Percentiles rank a stretch among this genome's conserved stretches.
Evolutionary conservation across 2,329 filamentous ascomycete genomes (phyloP).

Genomic region (Hymenoscyphus fraxineus): DNA sequence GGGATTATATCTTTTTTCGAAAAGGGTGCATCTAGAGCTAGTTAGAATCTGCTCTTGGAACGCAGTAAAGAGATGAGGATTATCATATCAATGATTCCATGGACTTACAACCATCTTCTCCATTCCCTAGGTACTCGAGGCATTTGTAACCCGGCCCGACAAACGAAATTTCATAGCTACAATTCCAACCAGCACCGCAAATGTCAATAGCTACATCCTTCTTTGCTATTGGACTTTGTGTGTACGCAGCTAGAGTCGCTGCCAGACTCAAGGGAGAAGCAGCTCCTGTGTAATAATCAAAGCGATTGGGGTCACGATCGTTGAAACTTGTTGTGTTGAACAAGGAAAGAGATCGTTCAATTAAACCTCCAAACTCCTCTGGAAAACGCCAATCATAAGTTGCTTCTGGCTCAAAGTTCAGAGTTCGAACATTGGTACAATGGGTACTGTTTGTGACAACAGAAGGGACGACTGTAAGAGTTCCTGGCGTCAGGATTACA

Average conservation of each 20-base stretch:
- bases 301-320: not conserved
- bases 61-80: not conserved
- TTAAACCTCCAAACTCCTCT: not conserved
- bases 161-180: constrained; percentile 8
- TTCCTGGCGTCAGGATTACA: constrained; percentile 10
- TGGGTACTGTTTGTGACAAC: constrained; percentile 2
- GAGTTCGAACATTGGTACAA: constrained; percentile 3
- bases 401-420: constrained; percentile 7
- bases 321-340: constrained; percentile 4
- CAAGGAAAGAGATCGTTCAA: not conserved
- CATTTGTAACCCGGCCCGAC: constrained; percentile 11
- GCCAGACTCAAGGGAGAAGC: not conserved
- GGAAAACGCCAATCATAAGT: constrained; percentile 7
- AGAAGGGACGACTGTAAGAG: constrained; percentile 4
- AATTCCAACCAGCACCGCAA: constrained; percentile 11
- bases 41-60: not conserved
- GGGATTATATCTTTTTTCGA: not conserved
- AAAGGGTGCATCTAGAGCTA: constrained; percentile 2
- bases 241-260: not conserved
- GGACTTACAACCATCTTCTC: not conserved
- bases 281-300: constrained; percentile 8
- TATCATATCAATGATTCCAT: not conserved
- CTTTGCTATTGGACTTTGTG: constrained; percentile 1
- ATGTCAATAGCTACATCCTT: not conserved
- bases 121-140: not conserved